Evolutionary conservation across 78 protist genomes (phyloP).

Genomic region (Anaeramoeba flamelloides): DNA sequence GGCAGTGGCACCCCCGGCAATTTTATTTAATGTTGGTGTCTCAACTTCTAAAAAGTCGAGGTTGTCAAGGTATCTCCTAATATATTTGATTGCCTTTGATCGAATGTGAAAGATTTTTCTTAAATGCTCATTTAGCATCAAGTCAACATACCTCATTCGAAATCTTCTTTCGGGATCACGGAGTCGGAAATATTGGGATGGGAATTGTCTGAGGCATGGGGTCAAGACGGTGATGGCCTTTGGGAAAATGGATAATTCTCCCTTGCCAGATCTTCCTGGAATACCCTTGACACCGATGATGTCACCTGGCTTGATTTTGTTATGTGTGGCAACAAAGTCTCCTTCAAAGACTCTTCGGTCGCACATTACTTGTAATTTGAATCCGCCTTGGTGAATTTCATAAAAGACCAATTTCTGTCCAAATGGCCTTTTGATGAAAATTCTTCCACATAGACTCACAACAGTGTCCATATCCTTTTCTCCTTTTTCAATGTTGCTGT

Average conservation of each 20-base stretch:
- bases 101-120: slow-evolving; percentile 50
- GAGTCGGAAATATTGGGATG: slow-evolving; percentile 36
- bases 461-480: neutral
- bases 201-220: slow-evolving; percentile 92
- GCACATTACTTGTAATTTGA: slow-evolving; percentile 61
- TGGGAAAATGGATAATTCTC: slow-evolving; percentile 85
- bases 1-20: neutral
- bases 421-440: slow-evolving; percentile 36
- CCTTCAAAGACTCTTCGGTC: slow-evolving; percentile 23
- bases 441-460: neutral
- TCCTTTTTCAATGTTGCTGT: neutral
- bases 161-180: slow-evolving; percentile 47
- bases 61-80: slow-evolving; percentile 42
- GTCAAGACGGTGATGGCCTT: slow-evolving; percentile 51
- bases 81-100: slow-evolving; percentile 54
- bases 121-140: slow-evolving; percentile 66
- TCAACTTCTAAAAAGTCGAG: slow-evolving; percentile 17
- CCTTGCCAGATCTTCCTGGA: slow-evolving; percentile 60
- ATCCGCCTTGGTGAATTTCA: slow-evolving; percentile 59
- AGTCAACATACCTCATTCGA: slow-evolving; percentile 78
- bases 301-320: slow-evolving; percentile 82
- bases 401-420: slow-evolving; percentile 68
- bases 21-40: slow-evolving; percentile 26
- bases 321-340: slow-evolving; percentile 37
- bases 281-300: slow-evolving; percentile 85